Percentiles rank a stretch among this genome's conserved stretches.
Evolutionary conservation across 1,284 basidiomycete genomes (phyloP).

Genomic region (Taiwanofungus camphoratus): DNA sequence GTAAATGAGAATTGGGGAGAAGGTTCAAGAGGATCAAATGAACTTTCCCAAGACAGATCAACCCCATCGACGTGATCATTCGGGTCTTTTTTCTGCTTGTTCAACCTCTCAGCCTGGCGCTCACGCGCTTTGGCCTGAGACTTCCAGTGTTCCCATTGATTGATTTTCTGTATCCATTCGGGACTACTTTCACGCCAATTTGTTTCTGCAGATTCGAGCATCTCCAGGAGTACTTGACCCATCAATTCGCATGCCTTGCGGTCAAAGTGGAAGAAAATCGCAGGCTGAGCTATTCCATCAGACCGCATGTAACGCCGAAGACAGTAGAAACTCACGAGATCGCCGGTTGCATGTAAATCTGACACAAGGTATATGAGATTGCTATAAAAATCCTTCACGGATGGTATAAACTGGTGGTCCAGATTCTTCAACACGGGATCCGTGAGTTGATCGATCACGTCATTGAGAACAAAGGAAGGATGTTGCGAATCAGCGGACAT

Average conservation of each 20-base stretch:
- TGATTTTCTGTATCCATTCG: conserved; percentile 47
- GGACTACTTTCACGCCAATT: conserved; percentile 43
- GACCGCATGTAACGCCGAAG: neutral
- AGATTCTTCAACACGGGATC: conserved; percentile 29
- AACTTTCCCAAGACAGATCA: conserved; percentile 40
- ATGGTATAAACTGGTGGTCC: conserved; percentile 30
- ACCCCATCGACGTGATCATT: conserved; percentile 15
- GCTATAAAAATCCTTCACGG: conserved; percentile 23
- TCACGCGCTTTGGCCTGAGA: conserved; percentile 39
- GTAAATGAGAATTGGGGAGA: conserved; percentile 56
- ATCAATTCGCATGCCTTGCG: conserved; percentile 53
- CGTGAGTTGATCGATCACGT: conserved; percentile 37
- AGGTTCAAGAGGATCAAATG: conserved; percentile 55
- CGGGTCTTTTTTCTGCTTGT: conserved; percentile 36
- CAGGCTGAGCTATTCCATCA: too few species aligned
- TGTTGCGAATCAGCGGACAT: conserved; percentile 33
- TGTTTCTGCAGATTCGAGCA: conserved; percentile 38
- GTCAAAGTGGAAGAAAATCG: conserved; percentile 63
- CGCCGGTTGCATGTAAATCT: conserved; percentile 44
- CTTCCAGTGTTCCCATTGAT: conserved; percentile 48
- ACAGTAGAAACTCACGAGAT: conserved; percentile 40
- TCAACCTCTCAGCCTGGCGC: conserved; percentile 31
- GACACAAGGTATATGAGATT: conserved; percentile 48
- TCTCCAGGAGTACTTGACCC: conserved; percentile 32
- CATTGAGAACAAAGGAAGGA: conserved; percentile 29